phyloP scores from a whole-genome alignment of 1,139 yeast species.

The Hyphopichia pseudoburtonii region DNA sequence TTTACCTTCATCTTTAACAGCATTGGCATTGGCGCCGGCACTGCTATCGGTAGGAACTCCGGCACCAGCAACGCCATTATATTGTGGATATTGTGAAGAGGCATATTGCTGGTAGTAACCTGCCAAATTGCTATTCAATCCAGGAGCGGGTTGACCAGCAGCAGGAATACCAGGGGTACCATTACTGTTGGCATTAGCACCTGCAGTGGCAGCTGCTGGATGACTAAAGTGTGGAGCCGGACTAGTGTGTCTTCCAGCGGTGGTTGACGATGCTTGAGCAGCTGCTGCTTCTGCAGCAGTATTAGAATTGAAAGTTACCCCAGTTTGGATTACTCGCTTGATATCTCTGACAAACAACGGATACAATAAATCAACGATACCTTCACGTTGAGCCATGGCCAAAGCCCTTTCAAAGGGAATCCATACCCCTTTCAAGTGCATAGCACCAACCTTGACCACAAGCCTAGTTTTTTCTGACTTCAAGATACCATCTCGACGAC shows the following conservation, averaged over 20 bases:
- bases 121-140: background rate
- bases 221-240: too few relatives aligned
- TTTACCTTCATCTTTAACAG: too few relatives aligned
- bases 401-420: slow-evolving; percentile 93
- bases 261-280: too few relatives aligned
- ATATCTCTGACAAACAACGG: slow-evolving; percentile 89
- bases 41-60: too few relatives aligned
- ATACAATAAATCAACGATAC: slow-evolving; percentile 79
- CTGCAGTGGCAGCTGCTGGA: background rate
- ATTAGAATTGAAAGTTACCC: slow-evolving; percentile 39
- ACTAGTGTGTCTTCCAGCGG: slow-evolving; percentile 3
- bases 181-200: background rate
- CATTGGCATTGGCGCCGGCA: too few relatives aligned
- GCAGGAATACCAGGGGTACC: slow-evolving; percentile 1
- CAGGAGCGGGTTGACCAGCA: background rate
- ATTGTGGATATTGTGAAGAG: slow-evolving; percentile 2
- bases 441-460: slow-evolving; percentile 94
- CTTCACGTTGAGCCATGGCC: slow-evolving; percentile 87
- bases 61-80: too few relatives aligned
- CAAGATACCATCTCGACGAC: slow-evolving; percentile 58
- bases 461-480: slow-evolving; percentile 87
- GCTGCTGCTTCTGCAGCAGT: slow-evolving; percentile 11
- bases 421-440: slow-evolving; percentile 98
- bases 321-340: slow-evolving; percentile 62
- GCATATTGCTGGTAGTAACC: slow-evolving; percentile 5